These are phyloP conservation scores for Apophysomyces variabilis DNA, from an alignment of 371 early-diverging fungal species.

Conservation along the genomic window DNA sequence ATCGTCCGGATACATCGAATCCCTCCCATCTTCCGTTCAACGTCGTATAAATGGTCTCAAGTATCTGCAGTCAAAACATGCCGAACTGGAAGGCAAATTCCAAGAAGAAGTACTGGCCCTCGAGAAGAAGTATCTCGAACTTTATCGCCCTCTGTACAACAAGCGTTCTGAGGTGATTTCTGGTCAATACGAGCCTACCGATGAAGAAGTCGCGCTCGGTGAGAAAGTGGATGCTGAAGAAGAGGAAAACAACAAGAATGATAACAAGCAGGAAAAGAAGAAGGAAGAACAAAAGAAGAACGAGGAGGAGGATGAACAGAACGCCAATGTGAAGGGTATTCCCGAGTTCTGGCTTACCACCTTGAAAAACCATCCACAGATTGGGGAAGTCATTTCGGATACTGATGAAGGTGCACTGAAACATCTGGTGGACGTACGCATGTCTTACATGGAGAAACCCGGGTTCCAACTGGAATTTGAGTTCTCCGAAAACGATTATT, in stretches of 20 bases:
- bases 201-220: conserved; percentile 76
- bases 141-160: conserved; percentile 87
- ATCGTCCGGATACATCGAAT: conserved; percentile 82
- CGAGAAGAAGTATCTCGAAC: conserved; percentile 89
- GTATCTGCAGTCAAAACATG: conserved; percentile 82
- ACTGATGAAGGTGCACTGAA: conserved; percentile 87
- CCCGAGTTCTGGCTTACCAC: conserved; percentile 95
- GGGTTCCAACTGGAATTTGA: conserved; percentile 95
- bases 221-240: conserved; percentile 61
- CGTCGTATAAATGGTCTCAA: conserved; percentile 84
- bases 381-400: conserved; percentile 85
- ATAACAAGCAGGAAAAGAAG: conserved; percentile 29
- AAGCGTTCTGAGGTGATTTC: conserved; percentile 78
- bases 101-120: conserved; percentile 87
- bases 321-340: conserved; percentile 51
- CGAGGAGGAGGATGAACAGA: conserved; percentile 32
- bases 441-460: conserved; percentile 80
- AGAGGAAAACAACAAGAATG: conserved; percentile 44
- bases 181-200: conserved; percentile 87
- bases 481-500: conserved; percentile 88
- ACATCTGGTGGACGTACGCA: conserved; percentile 83
- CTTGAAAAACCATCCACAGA: conserved; percentile 82
- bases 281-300: conserved; percentile 29
- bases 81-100: conserved; percentile 81
- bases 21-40: conserved; percentile 75